Percentiles rank a stretch among this genome's conserved stretches.
phyloP scores from a whole-genome alignment of 176 grass and related monocot species.

The Hyparrhenia diplandra region DNA sequence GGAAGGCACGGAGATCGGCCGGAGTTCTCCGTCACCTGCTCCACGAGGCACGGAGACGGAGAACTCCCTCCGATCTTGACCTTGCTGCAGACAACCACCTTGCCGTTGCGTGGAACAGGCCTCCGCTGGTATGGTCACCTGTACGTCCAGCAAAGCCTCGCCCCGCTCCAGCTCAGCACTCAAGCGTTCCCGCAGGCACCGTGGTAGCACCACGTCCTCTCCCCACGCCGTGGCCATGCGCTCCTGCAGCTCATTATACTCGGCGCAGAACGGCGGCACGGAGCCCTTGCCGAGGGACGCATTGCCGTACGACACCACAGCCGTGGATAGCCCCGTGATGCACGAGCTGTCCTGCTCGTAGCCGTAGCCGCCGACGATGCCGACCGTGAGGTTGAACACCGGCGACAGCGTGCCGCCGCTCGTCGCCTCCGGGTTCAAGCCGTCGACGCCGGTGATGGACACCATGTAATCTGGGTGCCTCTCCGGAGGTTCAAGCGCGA shows the following conservation, averaged over 20 bases:
- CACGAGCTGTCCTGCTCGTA: not conserved
- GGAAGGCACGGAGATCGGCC: too few species aligned
- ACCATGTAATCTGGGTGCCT: not conserved
- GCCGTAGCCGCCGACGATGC: not conserved
- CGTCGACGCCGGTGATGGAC: not conserved
- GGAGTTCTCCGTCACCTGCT: too few species aligned
- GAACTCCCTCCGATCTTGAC: not conserved
- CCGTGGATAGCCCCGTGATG: not conserved
- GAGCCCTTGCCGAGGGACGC: conserved; percentile 1
- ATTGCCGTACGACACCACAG: not conserved
- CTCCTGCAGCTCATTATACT: not conserved
- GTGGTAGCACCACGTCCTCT: not conserved
- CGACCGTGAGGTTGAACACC: conserved; percentile 22
- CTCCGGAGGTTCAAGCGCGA: too few species aligned
- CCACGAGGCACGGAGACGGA: too few species aligned
- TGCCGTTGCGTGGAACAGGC: not conserved
- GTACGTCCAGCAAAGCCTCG: not conserved
- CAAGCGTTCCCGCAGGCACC: not conserved
- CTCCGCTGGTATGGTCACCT: not conserved
- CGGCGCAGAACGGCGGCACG: not conserved
- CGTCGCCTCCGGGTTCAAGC: not conserved
- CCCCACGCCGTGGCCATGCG: not conserved
- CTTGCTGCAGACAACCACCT: not conserved
- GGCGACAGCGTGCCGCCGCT: not conserved
- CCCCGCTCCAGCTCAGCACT: not conserved